These are phyloP conservation scores for Aureobasidium melanogenum DNA, from an alignment of 2,329 filamentous ascomycete genomes.

Conservation along the genomic window DNA sequence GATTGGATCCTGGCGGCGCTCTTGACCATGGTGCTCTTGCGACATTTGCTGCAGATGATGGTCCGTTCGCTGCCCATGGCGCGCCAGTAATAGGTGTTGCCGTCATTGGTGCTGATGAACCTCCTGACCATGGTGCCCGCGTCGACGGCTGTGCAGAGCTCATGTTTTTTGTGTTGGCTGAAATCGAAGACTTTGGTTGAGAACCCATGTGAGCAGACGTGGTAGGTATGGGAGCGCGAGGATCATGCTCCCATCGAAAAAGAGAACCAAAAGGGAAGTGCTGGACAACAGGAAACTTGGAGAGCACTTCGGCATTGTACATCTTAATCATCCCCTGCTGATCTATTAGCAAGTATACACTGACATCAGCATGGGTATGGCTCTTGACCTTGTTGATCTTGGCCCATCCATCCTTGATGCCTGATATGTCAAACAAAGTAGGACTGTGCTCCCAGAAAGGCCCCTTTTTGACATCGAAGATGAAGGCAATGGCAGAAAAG, in stretches of 20 bases:
- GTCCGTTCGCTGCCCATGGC: slow-evolving; percentile 17
- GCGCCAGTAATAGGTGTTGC: slow-evolving; percentile 14
- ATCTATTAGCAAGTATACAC: not conserved
- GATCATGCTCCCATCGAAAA: slow-evolving; percentile 39
- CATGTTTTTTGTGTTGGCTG: not conserved
- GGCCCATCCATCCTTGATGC: slow-evolving; percentile 81
- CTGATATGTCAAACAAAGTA: slow-evolving; percentile 88
- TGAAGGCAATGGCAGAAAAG: slow-evolving; percentile 92
- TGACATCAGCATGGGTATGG: not conserved
- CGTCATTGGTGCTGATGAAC: slow-evolving; percentile 5
- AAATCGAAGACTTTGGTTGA: slow-evolving; percentile 18
- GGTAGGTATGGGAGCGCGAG: slow-evolving; percentile 25
- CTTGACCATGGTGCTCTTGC: slow-evolving; percentile 6
- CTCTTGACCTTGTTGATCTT: slow-evolving; percentile 68
- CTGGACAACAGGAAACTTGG: slow-evolving; percentile 97
- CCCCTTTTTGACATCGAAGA: slow-evolving; percentile 91
- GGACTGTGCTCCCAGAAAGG: slow-evolving; percentile 94
- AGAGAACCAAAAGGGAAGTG: slow-evolving; percentile 58
- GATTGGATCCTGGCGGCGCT: not conserved
- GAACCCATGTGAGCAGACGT: slow-evolving; percentile 21
- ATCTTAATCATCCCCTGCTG: slow-evolving; percentile 92
- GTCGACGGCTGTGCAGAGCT: slow-evolving; percentile 1
- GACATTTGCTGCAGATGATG: slow-evolving; percentile 2
- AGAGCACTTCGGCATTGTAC: slow-evolving; percentile 93
- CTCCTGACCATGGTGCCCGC: slow-evolving; percentile 22